Base-by-base conservation (phyloP, 441 rosid genomes). In the Manihot esculenta region DNA sequence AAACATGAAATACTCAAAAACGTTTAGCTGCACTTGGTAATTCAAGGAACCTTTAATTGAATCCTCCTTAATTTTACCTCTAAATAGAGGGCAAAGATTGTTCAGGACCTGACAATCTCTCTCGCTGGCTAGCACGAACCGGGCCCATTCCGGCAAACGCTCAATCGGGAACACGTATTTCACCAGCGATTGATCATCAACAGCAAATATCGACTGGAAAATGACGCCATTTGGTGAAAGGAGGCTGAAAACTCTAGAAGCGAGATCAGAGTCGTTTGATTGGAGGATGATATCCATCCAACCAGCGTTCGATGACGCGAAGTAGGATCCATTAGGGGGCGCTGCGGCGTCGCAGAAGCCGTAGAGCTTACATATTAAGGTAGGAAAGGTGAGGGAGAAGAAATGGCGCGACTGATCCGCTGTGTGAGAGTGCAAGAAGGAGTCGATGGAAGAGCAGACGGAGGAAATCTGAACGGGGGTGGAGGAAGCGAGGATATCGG, bases 361-460 rank as follows among this genome's bases (percentile, higher is more conserved):
- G 70, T 86, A 91, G 64, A 91, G 84, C 81, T 87, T 87, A 64
- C 86, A 83, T 77, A 91, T 86, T 76, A 91, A 79, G 50, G 83
- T 49, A 10, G 94, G 94, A 73, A 91, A 91, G 63, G 94, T 70
- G 68, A 86, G 23, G 72, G 91, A 89, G 84, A 86, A 89, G 93
- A 91, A 91, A 78, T 86, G 87, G 69, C 97, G 94, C 65, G 84
- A 85, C n/a, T 91, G 93, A 74, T 91, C 94, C 58, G 94, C 86
- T 17, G 87, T 62, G 70, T 81, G 86, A 7, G 90, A 86, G 76
- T 73, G 88, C 1, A 87, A 77, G 79, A 88, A 89, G 68, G 89
- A 76, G 60, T 84, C 87, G 71, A 85, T 72, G 80, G 89, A 80
- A 73, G 84, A 72, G 78, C 91, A 88, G 66, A 84, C 84, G 69